A percentile compares a stretch with the other conserved stretches of the same genome.
Evolutionary conservation across 2,329 filamentous ascomycete species (phyloP).

Genomic region (Colletotrichum sp.): DNA sequence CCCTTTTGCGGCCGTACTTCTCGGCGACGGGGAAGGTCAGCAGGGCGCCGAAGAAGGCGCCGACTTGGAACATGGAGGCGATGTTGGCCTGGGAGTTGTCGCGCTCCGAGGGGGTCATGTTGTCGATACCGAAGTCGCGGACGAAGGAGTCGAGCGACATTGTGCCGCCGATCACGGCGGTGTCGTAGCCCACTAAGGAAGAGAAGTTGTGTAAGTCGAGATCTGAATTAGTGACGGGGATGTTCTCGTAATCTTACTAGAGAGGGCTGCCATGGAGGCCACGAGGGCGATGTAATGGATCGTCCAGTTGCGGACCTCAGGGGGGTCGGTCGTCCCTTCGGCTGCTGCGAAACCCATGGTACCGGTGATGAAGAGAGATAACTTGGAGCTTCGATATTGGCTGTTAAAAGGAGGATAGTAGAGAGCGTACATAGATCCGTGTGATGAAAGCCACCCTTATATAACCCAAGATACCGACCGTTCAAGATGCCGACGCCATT

Average conservation of each 20-base stretch:
- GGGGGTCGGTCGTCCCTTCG: constrained; percentile 41
- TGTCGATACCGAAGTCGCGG: constrained; percentile 22
- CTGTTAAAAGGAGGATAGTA: neutral
- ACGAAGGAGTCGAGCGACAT: constrained; percentile 27
- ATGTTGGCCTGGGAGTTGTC: constrained; percentile 32
- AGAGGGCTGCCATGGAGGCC: constrained; percentile 37
- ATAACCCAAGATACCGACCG: neutral
- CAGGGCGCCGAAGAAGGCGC: constrained; percentile 60
- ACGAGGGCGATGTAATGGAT: constrained; percentile 37
- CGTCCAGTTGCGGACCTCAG: constrained; percentile 37
- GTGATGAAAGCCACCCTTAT: neutral
- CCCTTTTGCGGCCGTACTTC: constrained; percentile 56
- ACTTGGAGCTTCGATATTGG: neutral
- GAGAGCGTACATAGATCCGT: no score
- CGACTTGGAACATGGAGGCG: constrained; percentile 55
- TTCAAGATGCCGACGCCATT: neutral
- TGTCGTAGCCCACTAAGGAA: constrained; percentile 20
- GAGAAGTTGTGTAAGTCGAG: neutral
- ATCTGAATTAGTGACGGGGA: neutral
- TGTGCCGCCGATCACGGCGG: constrained; percentile 29
- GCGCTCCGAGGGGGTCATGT: neutral
- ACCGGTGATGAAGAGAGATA: neutral
- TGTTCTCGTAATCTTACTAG: constrained; percentile 27
- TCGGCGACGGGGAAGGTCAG: constrained; percentile 62
- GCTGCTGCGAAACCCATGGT: constrained; percentile 22